Evolutionary conservation across 768 basidiomycete genomes (phyloP).

Genomic region (Rhodotorula graminis): DNA sequence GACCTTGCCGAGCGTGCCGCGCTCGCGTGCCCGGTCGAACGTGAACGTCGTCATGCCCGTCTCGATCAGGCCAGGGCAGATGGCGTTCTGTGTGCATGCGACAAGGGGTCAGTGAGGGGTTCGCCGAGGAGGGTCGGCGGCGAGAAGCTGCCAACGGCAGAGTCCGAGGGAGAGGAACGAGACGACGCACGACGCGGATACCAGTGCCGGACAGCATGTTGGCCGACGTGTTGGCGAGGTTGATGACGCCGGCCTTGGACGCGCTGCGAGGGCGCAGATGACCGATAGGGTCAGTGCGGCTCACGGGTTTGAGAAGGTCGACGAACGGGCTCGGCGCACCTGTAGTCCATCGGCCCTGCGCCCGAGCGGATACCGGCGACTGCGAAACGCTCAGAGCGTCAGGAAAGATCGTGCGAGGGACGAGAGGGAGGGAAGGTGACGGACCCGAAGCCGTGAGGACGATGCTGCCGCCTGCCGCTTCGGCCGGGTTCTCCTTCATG

Average conservation of each 20-base stretch:
- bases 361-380: constrained; percentile 80
- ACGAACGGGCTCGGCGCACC: constrained; percentile 50
- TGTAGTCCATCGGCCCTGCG: constrained; percentile 68
- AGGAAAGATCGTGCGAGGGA: neutral
- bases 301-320: neutral
- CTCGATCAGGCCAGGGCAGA: constrained; percentile 89
- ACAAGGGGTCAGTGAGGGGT: neutral
- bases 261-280: neutral
- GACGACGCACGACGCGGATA: constrained; percentile 68
- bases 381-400: constrained; percentile 42
- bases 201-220: constrained; percentile 75
- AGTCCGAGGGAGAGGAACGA: too few relatives aligned
- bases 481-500: constrained; percentile 65
- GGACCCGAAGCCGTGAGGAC: constrained; percentile 74
- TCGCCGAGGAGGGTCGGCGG: neutral
- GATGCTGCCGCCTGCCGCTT: constrained; percentile 73
- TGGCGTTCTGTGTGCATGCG: constrained; percentile 48
- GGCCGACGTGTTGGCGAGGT: constrained; percentile 73
- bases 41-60: constrained; percentile 80
- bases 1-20: constrained; percentile 69
- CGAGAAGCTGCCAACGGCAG: neutral
- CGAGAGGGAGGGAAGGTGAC: constrained; percentile 37
- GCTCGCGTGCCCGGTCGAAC: constrained; percentile 70
- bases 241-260: constrained; percentile 63
- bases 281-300: neutral